Percentiles rank a stretch among this genome's conserved stretches.
These are phyloP conservation scores for Mycena haematopus DNA, from an alignment of 768 basidiomycete species.

Conservation along the genomic window DNA sequence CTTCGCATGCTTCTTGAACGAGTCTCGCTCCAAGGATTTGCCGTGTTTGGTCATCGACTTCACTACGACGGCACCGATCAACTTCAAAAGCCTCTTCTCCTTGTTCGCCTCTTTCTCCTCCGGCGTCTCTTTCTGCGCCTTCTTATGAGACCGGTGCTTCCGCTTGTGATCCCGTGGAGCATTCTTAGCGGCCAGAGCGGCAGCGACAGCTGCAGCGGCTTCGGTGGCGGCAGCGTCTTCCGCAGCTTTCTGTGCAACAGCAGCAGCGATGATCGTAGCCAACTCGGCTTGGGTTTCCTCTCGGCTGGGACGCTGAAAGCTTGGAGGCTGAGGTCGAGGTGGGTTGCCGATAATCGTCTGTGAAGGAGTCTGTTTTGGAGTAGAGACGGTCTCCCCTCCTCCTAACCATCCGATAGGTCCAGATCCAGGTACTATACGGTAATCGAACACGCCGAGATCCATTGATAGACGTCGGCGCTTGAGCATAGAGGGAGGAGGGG, in stretches of 20 bases:
- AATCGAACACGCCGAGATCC: too few relatives aligned
- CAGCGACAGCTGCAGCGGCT: constrained; percentile 39
- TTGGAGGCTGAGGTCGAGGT: too few relatives aligned
- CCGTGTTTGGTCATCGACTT: constrained; percentile 91
- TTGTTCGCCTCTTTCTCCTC: constrained; percentile 72
- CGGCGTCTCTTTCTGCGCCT: constrained; percentile 43
- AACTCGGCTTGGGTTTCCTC: neutral
- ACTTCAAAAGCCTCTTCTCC: constrained; percentile 83
- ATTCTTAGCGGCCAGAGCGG: constrained; percentile 25
- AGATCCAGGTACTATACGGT: too few relatives aligned
- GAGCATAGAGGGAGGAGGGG: constrained; percentile 13
- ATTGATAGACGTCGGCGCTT: neutral
- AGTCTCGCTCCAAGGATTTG: constrained; percentile 73
- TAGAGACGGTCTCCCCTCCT: too few relatives aligned
- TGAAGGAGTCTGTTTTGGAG: too few relatives aligned
- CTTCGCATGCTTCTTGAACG: constrained; percentile 95
- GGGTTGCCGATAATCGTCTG: too few relatives aligned
- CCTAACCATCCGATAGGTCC: too few relatives aligned
- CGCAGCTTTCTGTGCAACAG: constrained; percentile 35
- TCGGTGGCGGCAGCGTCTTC: constrained; percentile 35
- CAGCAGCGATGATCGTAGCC: constrained; percentile 29
- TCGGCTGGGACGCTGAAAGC: neutral
- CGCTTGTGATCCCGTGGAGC: constrained; percentile 38
- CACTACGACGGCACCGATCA: constrained; percentile 91
- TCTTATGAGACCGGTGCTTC: constrained; percentile 44